A percentile compares a stretch with the other conserved stretches of the same genome.
phyloP scores from a whole-genome alignment of 306 rosid species.

The Medicago lupulina region DNA sequence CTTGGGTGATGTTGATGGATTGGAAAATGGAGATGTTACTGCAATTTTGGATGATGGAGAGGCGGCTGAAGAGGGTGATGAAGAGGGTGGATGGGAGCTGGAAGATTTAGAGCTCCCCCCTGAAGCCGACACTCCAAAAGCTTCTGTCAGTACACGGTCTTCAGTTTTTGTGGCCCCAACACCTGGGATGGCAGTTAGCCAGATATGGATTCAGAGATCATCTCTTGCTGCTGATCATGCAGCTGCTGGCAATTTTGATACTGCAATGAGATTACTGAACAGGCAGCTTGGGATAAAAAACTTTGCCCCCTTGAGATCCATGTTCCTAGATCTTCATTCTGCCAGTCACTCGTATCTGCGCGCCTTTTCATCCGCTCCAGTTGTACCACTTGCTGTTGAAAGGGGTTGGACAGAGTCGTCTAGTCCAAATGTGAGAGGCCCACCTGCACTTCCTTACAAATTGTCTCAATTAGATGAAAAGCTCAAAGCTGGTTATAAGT shows the following conservation, averaged over 20 bases:
- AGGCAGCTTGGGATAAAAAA: conserved; percentile 90
- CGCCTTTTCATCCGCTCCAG: conserved; percentile 81
- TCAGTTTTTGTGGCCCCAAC: conserved; percentile 81
- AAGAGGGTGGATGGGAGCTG: conserved; percentile 90
- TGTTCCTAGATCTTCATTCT: conserved; percentile 79
- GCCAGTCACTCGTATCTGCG: conserved; percentile 82
- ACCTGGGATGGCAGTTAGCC: conserved; percentile 90
- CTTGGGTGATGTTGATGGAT: conserved; percentile 68
- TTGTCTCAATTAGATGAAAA: conserved; percentile 86
- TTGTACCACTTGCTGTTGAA: conserved; percentile 77
- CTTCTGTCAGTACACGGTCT: conserved; percentile 59
- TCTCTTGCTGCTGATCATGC: conserved; percentile 98
- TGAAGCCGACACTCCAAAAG: conserved; percentile 81
- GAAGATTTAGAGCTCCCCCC: conserved; percentile 91
- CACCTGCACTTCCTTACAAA: conserved; percentile 77
- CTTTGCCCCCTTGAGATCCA: conserved; percentile 71
- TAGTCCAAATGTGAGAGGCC: conserved; percentile 76
- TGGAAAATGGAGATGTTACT: conserved; percentile 70
- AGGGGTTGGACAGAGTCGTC: conserved; percentile 89
- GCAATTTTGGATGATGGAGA: conserved; percentile 69
- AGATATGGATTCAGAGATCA: conserved; percentile 89
- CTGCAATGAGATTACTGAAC: conserved; percentile 88
- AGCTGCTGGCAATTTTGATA: conserved; percentile 92
- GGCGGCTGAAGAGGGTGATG: conserved; percentile 72
- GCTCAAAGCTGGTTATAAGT: conserved; percentile 86